Evolutionary conservation across 768 basidiomycete genomes (phyloP).

Genomic region (Boletus reticuloceps): DNA sequence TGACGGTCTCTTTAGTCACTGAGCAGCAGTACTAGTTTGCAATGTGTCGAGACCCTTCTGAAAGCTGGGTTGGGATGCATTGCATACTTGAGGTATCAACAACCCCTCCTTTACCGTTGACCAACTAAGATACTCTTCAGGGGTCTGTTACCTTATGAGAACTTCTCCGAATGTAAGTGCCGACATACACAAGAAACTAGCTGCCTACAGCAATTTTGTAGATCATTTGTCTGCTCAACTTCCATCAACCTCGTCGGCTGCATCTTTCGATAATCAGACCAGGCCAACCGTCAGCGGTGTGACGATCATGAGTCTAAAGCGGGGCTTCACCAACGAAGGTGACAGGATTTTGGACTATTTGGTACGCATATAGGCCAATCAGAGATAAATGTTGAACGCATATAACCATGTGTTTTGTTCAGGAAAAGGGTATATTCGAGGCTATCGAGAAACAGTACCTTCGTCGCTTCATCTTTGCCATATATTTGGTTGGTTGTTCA

Average conservation of each 20-base stretch:
- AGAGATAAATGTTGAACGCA: slow-evolving; percentile 6
- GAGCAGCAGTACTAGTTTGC: slow-evolving; percentile 58
- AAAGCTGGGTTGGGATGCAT: slow-evolving; percentile 75
- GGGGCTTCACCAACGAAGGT: slow-evolving; percentile 80
- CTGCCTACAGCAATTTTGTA: background rate
- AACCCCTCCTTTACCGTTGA: background rate
- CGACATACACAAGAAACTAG: background rate
- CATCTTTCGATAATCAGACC: slow-evolving; percentile 38
- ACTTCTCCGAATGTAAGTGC: slow-evolving; percentile 63
- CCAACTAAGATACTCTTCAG: slow-evolving; percentile 35
- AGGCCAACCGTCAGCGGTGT: slow-evolving; percentile 56
- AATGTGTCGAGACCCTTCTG: slow-evolving; percentile 69
- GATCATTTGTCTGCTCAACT: slow-evolving; percentile 31
- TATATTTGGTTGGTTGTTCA: slow-evolving; percentile 62
- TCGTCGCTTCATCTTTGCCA: slow-evolving; percentile 79
- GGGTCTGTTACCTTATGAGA: slow-evolving; percentile 75
- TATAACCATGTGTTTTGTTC: slow-evolving; percentile 2
- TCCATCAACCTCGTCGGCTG: slow-evolving; percentile 30
- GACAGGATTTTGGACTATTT: slow-evolving; percentile 81
- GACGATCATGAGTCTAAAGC: slow-evolving; percentile 69
- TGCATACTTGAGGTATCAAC: slow-evolving; percentile 62
- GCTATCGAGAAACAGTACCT: slow-evolving; percentile 84
- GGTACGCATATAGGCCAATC: slow-evolving; percentile 41
- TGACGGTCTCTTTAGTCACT: slow-evolving; percentile 38
- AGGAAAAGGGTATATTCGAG: slow-evolving; percentile 88